phyloP scores from a whole-genome alignment of 2,329 filamentous ascomycete species.

The Aspergillus unguis region DNA sequence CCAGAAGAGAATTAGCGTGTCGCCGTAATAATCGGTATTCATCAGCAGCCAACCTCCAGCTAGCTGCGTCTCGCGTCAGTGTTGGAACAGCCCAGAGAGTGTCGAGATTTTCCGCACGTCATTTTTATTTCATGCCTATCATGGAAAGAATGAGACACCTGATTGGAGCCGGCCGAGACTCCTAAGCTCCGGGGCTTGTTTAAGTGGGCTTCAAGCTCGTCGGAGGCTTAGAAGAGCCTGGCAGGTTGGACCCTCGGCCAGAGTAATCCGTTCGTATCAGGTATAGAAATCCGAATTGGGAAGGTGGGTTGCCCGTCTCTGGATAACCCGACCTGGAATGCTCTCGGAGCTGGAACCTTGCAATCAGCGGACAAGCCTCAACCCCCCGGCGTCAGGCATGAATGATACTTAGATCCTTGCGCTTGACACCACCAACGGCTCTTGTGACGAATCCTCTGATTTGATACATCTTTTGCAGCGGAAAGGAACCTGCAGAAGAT shows the following conservation, averaged over 20 bases:
- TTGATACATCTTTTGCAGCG: neutral
- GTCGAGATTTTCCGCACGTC: constrained; percentile 20
- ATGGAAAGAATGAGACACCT: neutral
- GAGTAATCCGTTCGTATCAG: neutral
- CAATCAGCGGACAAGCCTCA: neutral
- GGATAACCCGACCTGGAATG: too few species aligned
- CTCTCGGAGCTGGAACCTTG: neutral
- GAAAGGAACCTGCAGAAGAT: constrained; percentile 1
- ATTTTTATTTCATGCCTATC: constrained; percentile 11
- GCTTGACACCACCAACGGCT: neutral
- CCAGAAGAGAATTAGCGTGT: constrained; percentile 14
- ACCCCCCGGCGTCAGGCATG: constrained; percentile 1
- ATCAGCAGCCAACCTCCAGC: constrained; percentile 1
- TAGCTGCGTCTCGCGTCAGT: neutral
- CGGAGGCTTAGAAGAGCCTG: too few species aligned
- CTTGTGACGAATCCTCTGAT: constrained; percentile 3
- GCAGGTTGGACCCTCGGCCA: too few species aligned
- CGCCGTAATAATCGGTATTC: constrained; percentile 16
- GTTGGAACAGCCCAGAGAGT: constrained; percentile 24
- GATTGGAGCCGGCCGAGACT: too few species aligned
- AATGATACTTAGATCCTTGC: neutral
- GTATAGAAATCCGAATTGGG: neutral
- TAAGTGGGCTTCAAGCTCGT: too few species aligned
- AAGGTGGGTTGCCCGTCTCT: neutral
- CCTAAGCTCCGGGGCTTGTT: too few species aligned